These are phyloP conservation scores for Penicillium manginii DNA, from an alignment of 495 filamentous ascomycete genomes.

Conservation along the genomic window DNA sequence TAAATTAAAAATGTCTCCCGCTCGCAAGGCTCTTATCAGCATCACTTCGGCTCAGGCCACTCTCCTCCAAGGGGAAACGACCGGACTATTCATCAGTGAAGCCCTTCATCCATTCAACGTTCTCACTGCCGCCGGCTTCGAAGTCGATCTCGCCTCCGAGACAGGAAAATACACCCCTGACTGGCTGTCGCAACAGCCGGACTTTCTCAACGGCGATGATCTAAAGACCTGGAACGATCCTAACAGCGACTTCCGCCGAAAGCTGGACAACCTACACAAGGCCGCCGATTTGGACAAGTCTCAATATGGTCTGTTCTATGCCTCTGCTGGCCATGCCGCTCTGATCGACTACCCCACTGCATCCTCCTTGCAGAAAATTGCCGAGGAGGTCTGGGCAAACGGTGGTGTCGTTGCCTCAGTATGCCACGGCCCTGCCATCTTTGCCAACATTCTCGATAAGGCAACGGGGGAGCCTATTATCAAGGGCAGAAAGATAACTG, in stretches of 20 bases:
- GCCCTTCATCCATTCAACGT: slow-evolving; percentile 53
- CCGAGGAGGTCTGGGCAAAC: slow-evolving; percentile 39
- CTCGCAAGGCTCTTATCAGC: slow-evolving; percentile 49
- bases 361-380: slow-evolving; percentile 41
- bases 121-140: slow-evolving; percentile 48
- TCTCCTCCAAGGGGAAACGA: slow-evolving; percentile 46
- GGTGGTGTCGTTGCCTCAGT: slow-evolving; percentile 43
- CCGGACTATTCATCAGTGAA: slow-evolving; percentile 48
- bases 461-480: slow-evolving; percentile 46
- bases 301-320: slow-evolving; percentile 47
- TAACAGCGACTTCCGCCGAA: slow-evolving; percentile 43
- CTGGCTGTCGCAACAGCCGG: slow-evolving; percentile 46
- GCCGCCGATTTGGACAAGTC: slow-evolving; percentile 35
- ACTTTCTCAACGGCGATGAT: slow-evolving; percentile 45
- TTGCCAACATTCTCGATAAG: slow-evolving; percentile 40
- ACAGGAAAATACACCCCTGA: slow-evolving; percentile 48
- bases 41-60: slow-evolving; percentile 49
- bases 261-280: slow-evolving; percentile 42
- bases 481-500: slow-evolving; percentile 44
- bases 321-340: slow-evolving; percentile 49
- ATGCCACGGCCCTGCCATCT: slow-evolving; percentile 51
- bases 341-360: slow-evolving; percentile 51
- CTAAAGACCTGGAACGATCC: slow-evolving; percentile 41
- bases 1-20: slow-evolving; percentile 22
- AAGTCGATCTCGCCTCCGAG: slow-evolving; percentile 52